phyloP scores from a whole-genome alignment of 305 asterid species.

The Fraxinus floribunda region DNA sequence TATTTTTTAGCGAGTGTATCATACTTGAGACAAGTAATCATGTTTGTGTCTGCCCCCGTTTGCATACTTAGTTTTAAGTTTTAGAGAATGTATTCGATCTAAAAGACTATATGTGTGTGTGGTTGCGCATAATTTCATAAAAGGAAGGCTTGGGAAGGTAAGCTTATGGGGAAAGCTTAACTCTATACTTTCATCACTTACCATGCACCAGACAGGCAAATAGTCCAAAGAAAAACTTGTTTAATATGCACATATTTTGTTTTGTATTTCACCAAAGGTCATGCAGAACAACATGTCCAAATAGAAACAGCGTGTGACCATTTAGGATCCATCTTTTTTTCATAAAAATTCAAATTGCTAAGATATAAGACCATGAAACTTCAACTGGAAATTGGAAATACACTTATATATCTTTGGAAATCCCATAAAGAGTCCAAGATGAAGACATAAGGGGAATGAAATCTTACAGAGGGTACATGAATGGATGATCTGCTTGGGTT shows the following conservation, averaged over 20 bases:
- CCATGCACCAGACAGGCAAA: not conserved
- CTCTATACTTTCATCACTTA: not conserved
- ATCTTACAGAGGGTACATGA: slow-evolving; percentile 47
- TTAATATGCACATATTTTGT: not conserved
- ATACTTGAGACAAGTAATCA: not conserved
- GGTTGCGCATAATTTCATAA: not conserved
- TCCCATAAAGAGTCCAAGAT: not conserved
- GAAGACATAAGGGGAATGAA: slow-evolving; percentile 17
- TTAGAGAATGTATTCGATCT: not conserved
- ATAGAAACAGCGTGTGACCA: not conserved
- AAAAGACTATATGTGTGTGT: not conserved
- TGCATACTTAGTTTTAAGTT: not conserved
- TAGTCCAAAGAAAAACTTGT: not conserved
- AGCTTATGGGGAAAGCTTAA: not conserved
- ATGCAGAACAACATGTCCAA: not conserved
- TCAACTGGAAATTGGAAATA: slow-evolving; percentile 1
- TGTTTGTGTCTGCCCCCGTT: not conserved
- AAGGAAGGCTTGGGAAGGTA: not conserved
- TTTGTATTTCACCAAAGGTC: not conserved
- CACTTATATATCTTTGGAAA: not conserved
- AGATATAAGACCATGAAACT: slow-evolving; percentile 6
- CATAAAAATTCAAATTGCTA: slow-evolving; percentile 6
- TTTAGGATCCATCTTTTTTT: not conserved
- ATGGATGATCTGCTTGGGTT: slow-evolving; percentile 74
- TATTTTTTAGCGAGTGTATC: not conserved